phyloP scores from a whole-genome alignment of 2,329 filamentous ascomycete species.

The Diaporthe nobilis region DNA sequence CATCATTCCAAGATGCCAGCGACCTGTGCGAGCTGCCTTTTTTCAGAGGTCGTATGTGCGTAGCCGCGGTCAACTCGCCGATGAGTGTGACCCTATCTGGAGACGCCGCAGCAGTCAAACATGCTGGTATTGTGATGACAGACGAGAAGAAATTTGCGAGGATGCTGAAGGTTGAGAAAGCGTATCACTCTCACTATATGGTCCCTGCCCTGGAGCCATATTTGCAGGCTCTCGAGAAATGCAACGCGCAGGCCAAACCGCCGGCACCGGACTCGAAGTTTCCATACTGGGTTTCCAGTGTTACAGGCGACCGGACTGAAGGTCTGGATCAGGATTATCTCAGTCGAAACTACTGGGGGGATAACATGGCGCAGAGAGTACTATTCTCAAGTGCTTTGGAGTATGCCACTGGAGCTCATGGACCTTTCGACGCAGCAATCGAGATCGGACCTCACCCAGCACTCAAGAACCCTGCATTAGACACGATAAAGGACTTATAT shows the following conservation, averaged over 20 bases:
- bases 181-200: conserved; percentile 58
- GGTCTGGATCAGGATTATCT: no score
- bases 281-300: no score
- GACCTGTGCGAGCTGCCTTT: no score
- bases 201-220: no score
- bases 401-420: no score
- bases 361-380: background rate
- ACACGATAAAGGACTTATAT: no score
- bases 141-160: conserved; percentile 49
- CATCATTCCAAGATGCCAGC: no score
- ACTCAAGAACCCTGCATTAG: background rate
- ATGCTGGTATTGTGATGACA: conserved; percentile 45
- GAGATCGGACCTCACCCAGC: conserved; percentile 1
- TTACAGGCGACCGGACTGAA: no score
- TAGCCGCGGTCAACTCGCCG: conserved; percentile 25
- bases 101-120: conserved; percentile 47
- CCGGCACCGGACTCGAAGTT: no score
- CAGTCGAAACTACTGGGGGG: background rate
- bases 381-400: background rate
- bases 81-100: conserved; percentile 49
- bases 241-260: no score
- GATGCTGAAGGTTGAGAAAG: conserved; percentile 39
- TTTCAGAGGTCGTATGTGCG: no score
- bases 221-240: no score
- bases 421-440: background rate